Base-by-base conservation (phyloP, 1,139 yeast species). In the Hyphopichia fennica region DNA sequence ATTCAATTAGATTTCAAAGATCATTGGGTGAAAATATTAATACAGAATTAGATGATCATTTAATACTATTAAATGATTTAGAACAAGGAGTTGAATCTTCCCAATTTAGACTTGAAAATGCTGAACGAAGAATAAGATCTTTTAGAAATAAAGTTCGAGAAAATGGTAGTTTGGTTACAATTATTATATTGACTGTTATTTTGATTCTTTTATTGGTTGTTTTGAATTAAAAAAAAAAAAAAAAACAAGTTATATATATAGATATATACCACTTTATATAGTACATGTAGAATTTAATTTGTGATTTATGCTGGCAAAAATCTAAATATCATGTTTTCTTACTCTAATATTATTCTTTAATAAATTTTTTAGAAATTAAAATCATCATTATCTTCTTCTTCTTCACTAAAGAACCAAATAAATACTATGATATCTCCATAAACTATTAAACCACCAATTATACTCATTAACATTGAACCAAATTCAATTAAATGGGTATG, bases 151-250 rank as follows among this genome's bases (percentile, higher is more conserved):
- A 70, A 51, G 78, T 84, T 16, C 74, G 75, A 43, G 88, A 85
- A 55, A 82, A 86, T 54, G 91, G 93, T 1, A 84, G 87, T 40
- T 69, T 87, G 68, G 70, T 82, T 34, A 84, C 91, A 0, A 87
- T 87, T 28, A 63, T 81, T n/a, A 74, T 80, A 7, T 65, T 88
- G 45, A 70, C 85, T 5, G 64, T 84, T 19, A 79, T 83, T 34
- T 65, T 84, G 49, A 72, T 84, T 18, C 61, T 83, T 42, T 64
- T 84, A 41, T 64, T 84, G 43, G 78, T 81, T 17, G 79, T 84
- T 13, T 66, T 84, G 48, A 84, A 81, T 55, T 84, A 53, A 50
- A 15, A 43, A n/a, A n/a, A 28, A n/a, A 28, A 4, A n/a, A n/a
- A 14, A n/a, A 28, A n/a, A n/a, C n/a, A n/a, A n/a, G n/a, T n/a